phyloP scores from a whole-genome alignment of 2,329 filamentous ascomycete species.

The Colletotrichum filicis region DNA sequence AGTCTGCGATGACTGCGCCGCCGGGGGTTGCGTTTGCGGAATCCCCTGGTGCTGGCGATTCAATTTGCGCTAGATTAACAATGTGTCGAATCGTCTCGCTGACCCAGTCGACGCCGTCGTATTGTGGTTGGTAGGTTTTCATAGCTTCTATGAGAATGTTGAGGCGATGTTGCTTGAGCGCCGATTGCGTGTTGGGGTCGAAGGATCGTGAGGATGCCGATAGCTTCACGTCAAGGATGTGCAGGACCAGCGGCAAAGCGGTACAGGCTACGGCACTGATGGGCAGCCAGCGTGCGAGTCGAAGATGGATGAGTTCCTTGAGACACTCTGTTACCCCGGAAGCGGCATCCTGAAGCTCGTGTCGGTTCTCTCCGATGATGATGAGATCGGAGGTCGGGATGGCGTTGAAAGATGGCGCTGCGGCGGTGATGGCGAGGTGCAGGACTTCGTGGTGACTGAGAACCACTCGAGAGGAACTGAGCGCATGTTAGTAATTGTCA shows the following conservation, averaged over 20 bases:
- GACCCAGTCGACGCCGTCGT: conserved; percentile 58
- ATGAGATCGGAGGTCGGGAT: conserved; percentile 45
- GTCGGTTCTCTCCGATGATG: conserved; percentile 51
- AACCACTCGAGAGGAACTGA: conserved; percentile 54
- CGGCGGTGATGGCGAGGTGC: conserved; percentile 53
- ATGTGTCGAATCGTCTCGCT: conserved; percentile 56
- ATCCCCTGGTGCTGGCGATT: conserved; percentile 28
- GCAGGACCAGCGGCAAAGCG: conserved; percentile 45
- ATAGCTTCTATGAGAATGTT: conserved; percentile 58
- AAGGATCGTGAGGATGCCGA: conserved; percentile 37
- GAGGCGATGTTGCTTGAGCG: conserved; percentile 55
- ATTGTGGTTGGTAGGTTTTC: conserved; percentile 57
- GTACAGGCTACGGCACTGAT: conserved; percentile 55
- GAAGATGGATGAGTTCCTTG: conserved; percentile 58
- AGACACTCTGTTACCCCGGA: conserved; percentile 56
- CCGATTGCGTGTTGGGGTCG: conserved; percentile 47
- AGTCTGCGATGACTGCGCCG: conserved; percentile 46
- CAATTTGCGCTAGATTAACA: conserved; percentile 50
- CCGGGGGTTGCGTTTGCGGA: conserved; percentile 22
- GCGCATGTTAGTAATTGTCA: conserved; percentile 14
- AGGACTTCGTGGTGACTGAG: conserved; percentile 60
- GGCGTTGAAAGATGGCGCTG: conserved; percentile 45
- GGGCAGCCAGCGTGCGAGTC: conserved; percentile 57
- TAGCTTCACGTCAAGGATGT: conserved; percentile 49
- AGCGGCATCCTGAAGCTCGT: conserved; percentile 57